Conservation (phyloP, 306 rosid genomes). For the Malus sieversii region DNA sequence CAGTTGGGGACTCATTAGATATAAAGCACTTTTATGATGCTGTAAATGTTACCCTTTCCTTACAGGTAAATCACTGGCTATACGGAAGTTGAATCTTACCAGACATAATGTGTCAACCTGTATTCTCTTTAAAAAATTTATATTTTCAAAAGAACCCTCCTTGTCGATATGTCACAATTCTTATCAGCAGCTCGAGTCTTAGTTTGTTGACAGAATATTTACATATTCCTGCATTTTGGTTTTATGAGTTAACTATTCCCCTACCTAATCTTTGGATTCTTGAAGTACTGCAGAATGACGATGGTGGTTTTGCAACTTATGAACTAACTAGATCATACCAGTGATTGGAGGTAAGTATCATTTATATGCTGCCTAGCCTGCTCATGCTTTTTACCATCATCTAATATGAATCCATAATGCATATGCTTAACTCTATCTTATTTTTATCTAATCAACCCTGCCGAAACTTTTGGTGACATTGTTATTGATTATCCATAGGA, state of each 20-base stretch:
- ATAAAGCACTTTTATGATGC: slow-evolving; percentile 44
- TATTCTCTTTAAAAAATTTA: too few species aligned
- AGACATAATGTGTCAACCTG: background rate
- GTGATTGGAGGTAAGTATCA: slow-evolving; percentile 23
- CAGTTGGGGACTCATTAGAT: slow-evolving; percentile 59
- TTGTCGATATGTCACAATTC: too few species aligned
- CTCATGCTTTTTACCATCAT: background rate
- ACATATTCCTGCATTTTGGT: background rate
- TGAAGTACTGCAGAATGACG: slow-evolving; percentile 18
- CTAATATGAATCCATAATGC: background rate
- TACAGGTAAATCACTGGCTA: slow-evolving; percentile 51
- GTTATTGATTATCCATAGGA: slow-evolving; percentile 33
- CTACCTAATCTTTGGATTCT: background rate
- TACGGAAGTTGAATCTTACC: background rate
- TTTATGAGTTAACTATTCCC: background rate
- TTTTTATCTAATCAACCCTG: slow-evolving; percentile 29
- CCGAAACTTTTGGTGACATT: slow-evolving; percentile 38
- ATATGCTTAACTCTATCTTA: background rate
- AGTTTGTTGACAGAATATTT: background rate
- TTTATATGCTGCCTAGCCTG: background rate
- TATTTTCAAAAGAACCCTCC: too few species aligned
- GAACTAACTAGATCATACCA: slow-evolving; percentile 29
- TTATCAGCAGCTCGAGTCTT: background rate
- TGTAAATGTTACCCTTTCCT: slow-evolving; percentile 59
- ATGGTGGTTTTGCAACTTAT: slow-evolving; percentile 31